Base-by-base conservation (phyloP, 352 stramenopile genomes). In the Phytopythium chamaehyphon region DNA sequence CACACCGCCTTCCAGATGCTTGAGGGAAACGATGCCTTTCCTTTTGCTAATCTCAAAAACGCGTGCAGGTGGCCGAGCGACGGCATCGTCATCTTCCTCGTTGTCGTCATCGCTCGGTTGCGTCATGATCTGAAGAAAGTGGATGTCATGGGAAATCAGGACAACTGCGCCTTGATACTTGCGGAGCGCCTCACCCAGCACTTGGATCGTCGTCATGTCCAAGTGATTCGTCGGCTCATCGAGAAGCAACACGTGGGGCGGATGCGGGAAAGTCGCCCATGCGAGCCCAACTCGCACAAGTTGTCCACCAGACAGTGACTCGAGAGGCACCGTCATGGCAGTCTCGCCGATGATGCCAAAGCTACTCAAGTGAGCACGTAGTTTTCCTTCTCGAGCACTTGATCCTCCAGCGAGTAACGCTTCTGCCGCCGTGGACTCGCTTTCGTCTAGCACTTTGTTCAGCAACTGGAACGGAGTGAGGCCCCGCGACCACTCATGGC, bases 221-320 rank as follows among this genome's bases (percentile, higher is more conserved):
- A 97, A 83, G 58, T 92, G 81, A 51, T 95, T 97, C 18, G 90
- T 98, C 9, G 92, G 90, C 47, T 98, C 90, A 73, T 97, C 89
- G 19, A 97, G 71, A 15, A 97, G 64, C 28, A 97, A 66, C 21
- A 96, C 66, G 57, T 98, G 95, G 6, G 89, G 89, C 0, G 97
- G 61, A 55, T 98, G 88, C 14, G 90, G 90, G 26, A 74, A 81
- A 33, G 71, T 88, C 19, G 76, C 59, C 47, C 51, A 75, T 10
- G 73, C 73, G 10, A 88, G 43, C 3, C 70, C 70, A 6, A 76
- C 66, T 5, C 73, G 70, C 11, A 81, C 73, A n/a, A 84, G 58
- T 33, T 84, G 73, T 0, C 73, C 73, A 24, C 73, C 73, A 3
- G 73, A 84, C 11, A 84, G 49, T 8, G 62, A 49, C 15, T 79